Conservation (phyloP, 2,329 filamentous ascomycete genomes). For the Fusarium sp. region DNA sequence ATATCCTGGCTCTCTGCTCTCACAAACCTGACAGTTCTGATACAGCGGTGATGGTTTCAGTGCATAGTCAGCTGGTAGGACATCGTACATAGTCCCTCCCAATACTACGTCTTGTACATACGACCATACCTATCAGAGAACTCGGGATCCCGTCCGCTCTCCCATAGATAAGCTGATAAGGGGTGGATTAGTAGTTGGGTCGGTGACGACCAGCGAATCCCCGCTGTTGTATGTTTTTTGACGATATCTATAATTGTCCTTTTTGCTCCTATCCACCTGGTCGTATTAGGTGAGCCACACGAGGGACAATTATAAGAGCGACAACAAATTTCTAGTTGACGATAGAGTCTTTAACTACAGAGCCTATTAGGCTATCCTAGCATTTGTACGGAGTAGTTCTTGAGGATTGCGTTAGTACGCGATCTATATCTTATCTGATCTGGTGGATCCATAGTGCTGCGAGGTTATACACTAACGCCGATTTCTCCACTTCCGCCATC, state of each 20-base stretch:
- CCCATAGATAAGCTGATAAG: background rate
- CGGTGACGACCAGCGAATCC: background rate
- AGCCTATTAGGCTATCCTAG: too few species aligned
- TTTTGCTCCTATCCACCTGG: too few species aligned
- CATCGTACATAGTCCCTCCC: too few species aligned
- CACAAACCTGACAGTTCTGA: background rate
- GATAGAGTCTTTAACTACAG: background rate
- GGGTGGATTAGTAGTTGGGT: background rate
- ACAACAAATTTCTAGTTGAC: too few species aligned
- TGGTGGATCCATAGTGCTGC: background rate
- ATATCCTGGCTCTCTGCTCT: background rate
- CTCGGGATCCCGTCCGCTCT: background rate
- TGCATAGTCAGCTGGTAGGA: background rate
- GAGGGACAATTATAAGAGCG: too few species aligned
- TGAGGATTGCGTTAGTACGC: accelerated
- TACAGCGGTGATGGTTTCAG: background rate
- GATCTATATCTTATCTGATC: background rate
- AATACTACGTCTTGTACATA: too few species aligned
- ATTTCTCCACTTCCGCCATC: background rate
- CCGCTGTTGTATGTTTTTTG: background rate
- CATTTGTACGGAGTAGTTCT: too few species aligned
- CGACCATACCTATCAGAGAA: background rate
- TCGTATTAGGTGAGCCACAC: too few species aligned
- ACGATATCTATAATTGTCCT: too few species aligned
- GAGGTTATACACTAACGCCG: background rate